Evolutionary conservation across 2,329 filamentous ascomycete species (phyloP).

Genomic region (Amauroascus niger): DNA sequence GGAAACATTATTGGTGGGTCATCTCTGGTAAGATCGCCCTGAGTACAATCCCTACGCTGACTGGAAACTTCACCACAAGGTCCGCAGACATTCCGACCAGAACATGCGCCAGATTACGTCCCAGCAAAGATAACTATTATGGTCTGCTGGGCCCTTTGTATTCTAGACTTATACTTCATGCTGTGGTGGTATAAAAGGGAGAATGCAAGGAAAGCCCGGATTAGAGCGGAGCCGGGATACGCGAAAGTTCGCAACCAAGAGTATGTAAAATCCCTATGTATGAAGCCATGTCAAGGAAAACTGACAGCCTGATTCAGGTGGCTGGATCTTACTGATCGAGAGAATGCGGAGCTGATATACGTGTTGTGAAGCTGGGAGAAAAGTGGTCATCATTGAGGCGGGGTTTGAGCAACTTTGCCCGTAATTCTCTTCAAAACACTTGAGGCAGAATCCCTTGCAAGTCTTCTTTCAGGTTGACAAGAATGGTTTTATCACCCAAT

Average conservation of each 20-base stretch:
- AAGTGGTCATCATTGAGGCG: background rate
- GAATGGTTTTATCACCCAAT: too few relatives aligned
- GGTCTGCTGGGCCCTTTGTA: constrained; percentile 21
- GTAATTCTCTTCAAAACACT: background rate
- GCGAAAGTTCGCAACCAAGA: constrained; percentile 56
- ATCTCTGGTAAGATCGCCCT: background rate
- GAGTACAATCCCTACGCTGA: background rate
- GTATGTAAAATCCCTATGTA: constrained; percentile 30
- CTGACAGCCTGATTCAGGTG: constrained; percentile 27
- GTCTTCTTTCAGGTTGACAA: too few relatives aligned
- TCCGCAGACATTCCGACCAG: constrained; percentile 45
- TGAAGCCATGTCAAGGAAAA: constrained; percentile 7
- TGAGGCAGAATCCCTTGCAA: too few relatives aligned
- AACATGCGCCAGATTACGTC: constrained; percentile 43
- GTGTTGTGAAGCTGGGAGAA: constrained; percentile 33
- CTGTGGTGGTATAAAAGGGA: constrained; percentile 51
- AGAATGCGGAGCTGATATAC: constrained; percentile 58
- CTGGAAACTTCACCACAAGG: constrained; percentile 22
- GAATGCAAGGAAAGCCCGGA: constrained; percentile 50
- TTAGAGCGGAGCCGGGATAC: constrained; percentile 48
- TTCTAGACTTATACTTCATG: constrained; percentile 51
- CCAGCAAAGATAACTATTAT: constrained; percentile 23
- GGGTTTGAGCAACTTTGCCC: too few relatives aligned
- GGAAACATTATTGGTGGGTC: constrained; percentile 48
- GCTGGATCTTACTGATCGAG: constrained; percentile 55